Base-by-base conservation (phyloP, 202 grass and related monocot genomes). In the Musa balbisiana region DNA sequence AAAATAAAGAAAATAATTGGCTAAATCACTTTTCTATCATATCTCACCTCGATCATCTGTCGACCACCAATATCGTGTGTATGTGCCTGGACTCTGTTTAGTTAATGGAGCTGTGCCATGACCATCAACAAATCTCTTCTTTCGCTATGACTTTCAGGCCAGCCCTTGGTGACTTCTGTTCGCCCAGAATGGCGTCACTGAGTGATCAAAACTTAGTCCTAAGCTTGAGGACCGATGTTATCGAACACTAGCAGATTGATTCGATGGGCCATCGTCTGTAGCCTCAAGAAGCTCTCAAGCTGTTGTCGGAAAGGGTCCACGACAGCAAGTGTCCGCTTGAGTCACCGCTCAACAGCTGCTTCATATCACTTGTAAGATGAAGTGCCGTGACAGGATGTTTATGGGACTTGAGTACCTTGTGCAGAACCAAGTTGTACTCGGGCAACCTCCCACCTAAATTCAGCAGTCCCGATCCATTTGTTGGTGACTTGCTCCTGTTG, bases 331-430 rank as follows among this genome's bases (percentile, higher is more conserved):
- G 88, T 9, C 96, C 96, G 51, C 73, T 83, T 53, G 84, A 78
- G 84, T 99, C 96, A 52, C 91, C 96, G 66, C 96, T 99, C 62
- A 95, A 74, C 72, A 99, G 80, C 73, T 95, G 91, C 84, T 99
- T 99, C 51, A 99, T 84, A 78, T 99, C 91, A 12, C 85, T 75
- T 67, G 91, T 85, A 49, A 99, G 79, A 73, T 89, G 91, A 82
- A 99, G 96, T 52, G 96, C 96, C 76, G 96, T 95, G 54, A 99
- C 96, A 19, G 96, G 91, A 78, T 99, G 82, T 78, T 90, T 95
- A 51, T 99, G 96, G 69, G 89, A 84, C 81, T 99, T 99, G 52
- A 95, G 87, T 63, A 99, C 91, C 79, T 99, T 99, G 84, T 95
- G 96, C 73, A 99, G 79, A 71, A 95, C 78, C 50, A 99, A 73